phyloP scores from a whole-genome alignment of 2,329 filamentous ascomycete species.

The Pseudocercospora macadamiae region DNA sequence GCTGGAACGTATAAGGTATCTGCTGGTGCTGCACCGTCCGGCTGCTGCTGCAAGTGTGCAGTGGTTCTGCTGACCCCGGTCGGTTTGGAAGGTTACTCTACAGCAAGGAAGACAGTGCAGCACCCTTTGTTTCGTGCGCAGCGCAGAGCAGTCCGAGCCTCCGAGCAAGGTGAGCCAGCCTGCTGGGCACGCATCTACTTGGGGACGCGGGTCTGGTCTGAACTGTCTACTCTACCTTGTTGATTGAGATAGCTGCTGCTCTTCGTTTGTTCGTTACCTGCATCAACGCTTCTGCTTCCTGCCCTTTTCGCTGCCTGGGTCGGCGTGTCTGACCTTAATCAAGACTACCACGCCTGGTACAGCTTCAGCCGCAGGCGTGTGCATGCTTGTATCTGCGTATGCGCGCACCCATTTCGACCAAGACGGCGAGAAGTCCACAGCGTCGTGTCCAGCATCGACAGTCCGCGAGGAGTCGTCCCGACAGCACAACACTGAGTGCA shows the following conservation, averaged over 20 bases:
- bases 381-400: conserved; percentile 27
- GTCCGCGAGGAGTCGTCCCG: conserved; percentile 4
- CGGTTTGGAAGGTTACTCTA: conserved; percentile 34
- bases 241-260: conserved; percentile 15
- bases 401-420: conserved; percentile 15
- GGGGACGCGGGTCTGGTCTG: conserved; percentile 9
- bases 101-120: conserved; percentile 14
- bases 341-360: conserved; percentile 3
- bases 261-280: conserved; percentile 10
- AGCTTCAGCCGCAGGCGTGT: conserved; percentile 21
- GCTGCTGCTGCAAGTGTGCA: conserved; percentile 21
- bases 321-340: conserved; percentile 18
- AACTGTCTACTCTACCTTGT: conserved; percentile 11
- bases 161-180: conserved; percentile 33
- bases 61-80: conserved; percentile 26
- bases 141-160: conserved; percentile 33
- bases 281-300: conserved; percentile 11
- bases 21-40: conserved; percentile 16
- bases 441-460: conserved; percentile 7
- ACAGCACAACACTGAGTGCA: conserved; percentile 8
- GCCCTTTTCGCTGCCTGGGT: conserved; percentile 11
- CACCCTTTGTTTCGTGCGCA: conserved; percentile 32
- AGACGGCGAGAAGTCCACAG: conserved; percentile 1
- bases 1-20: conserved; percentile 23
- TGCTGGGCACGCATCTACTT: conserved; percentile 20